phyloP scores from a whole-genome alignment of 2,329 filamentous ascomycete genomes.

The Apiospora kogelbergensis region DNA sequence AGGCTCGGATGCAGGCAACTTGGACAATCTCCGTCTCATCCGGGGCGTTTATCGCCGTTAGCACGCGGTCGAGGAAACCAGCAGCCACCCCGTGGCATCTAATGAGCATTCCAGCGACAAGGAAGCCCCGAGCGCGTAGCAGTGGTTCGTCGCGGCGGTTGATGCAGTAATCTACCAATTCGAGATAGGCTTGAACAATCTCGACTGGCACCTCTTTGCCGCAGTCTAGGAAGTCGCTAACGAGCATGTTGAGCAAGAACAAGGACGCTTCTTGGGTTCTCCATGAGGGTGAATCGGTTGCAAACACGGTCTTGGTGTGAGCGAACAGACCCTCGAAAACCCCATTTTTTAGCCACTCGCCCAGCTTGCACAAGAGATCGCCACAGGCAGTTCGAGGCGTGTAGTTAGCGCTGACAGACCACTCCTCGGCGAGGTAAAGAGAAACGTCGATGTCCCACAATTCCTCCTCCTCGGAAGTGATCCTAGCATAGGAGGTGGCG shows the following conservation, averaged over 20 bases:
- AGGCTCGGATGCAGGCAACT: conserved; percentile 83
- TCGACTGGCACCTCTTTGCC: conserved; percentile 69
- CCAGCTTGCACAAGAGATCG: conserved; percentile 88
- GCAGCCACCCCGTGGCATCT: conserved; percentile 65
- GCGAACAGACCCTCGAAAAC: conserved; percentile 77
- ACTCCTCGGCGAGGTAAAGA: conserved; percentile 92
- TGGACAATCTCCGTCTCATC: conserved; percentile 87
- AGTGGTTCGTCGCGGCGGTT: conserved; percentile 69
- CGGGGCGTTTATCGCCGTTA: conserved; percentile 67
- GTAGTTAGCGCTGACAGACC: conserved; percentile 92
- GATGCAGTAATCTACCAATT: conserved; percentile 78
- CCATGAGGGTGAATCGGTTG: conserved; percentile 52
- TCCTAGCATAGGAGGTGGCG: conserved; percentile 81
- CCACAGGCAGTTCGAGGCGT: conserved; percentile 90
- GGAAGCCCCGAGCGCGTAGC: conserved; percentile 80
- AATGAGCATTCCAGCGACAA: conserved; percentile 79
- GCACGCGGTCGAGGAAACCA: conserved; percentile 67
- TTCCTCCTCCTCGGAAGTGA: conserved; percentile 89
- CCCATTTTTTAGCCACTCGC: conserved; percentile 79
- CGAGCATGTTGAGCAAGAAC: conserved; percentile 80
- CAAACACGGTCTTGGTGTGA: conserved; percentile 74
- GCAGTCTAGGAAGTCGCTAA: conserved; percentile 80
- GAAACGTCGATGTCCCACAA: conserved; percentile 97
- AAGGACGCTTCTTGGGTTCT: conserved; percentile 75
- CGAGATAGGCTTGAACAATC: conserved; percentile 72